Evolutionary conservation across 2,329 filamentous ascomycete genomes (phyloP), one percentile per base, ranked within the genome.

Genomic region (Diaporthe longicolla): DNA sequence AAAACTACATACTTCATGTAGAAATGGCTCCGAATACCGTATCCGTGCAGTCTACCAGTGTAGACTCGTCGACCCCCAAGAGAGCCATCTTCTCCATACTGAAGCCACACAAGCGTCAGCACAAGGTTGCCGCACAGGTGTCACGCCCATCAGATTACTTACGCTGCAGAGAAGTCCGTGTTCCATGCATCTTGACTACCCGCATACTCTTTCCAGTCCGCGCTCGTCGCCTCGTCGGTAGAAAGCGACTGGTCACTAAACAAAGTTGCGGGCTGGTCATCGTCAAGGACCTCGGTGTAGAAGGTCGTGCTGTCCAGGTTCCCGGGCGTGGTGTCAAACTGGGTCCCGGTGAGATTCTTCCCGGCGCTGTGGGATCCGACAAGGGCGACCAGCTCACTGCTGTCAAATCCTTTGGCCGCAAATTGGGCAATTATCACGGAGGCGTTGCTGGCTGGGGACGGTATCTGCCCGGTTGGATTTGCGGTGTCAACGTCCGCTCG

Each of bases 161-260:
- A 80, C 77, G 80, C 80, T 26, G 78, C 76, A 15, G 78, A 75
- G 55, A 80, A 81, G 3, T 77, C 78, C 21, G 74, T 73, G 7
- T 73, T 63, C 80, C 79, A 81, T 6, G 74, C 69, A 2, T 54
- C 70, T 35, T 77, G 59, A 40, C 76, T 77, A 24, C 72, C 59
- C 3, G 73, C 77, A 50, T 79, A 80, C n/a, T 72, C 54, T 21
- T 40, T 73, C 80, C 80, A 81, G 52, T 76, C 76, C 6, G 55
- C 45, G 24, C 74, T 77, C 24, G 80, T 79, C 52, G 76, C 74
- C 17, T 75, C 77, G 21, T 76, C 76, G 58, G 77, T 79, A 54
- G 75, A 75, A 17, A 81, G 74, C 55, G 66, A 76, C 55, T 73
- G 73, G 29, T 81, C 80, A 73, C 77, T 78, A 52, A 75, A 73